Evolutionary conservation across 805 yeast species (phyloP), one percentile per base, ranked within the genome.

Genomic region (Wickerhamomyces canadensis): DNA sequence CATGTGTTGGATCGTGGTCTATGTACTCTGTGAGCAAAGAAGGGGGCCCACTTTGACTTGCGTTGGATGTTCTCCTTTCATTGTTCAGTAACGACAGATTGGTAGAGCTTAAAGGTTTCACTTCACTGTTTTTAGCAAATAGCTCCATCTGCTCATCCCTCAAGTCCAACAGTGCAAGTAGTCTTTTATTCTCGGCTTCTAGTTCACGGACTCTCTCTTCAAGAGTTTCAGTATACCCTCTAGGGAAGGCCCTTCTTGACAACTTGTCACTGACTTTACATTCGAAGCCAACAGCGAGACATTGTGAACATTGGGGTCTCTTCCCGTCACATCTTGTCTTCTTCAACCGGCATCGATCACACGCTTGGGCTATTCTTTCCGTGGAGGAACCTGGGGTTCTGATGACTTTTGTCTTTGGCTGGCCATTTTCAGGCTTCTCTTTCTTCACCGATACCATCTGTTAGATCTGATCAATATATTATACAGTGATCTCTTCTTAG

Each of bases 161-260:
- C 38, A 79, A 57, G 41, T 78, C 82, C 28, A 84, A 52, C 33
- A 82, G 54, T 9, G 84, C 83, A 24, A 73, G 67, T 19, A 88
- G 60, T 51, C 83, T 72, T 45, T 77, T 75, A 56, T 85, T 86
- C 51, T 87, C 95, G 4, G 81, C 74, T 57, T 87, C 95, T 17
- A 89, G 67, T 53, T 83, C 93, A 34, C 96, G 67, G n/a, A 88
- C 80, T 35, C 95, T 67, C 52, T 86, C 94, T 55, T 88, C 97
- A 37, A 88, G 59, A 3, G 88, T 80, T 60, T 88, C 96, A 0
- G 96, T 88, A 52, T 88, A 88, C 0, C 96, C 96, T 55, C 94
- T 71, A 0, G 96, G 96, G 52, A 81, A 88, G 0, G 95, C 91
- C 44, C 89, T 68, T 40, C 96, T 70, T 1, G 89, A 75, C n/a